phyloP scores from a whole-genome alignment of 257 asterid genomes.

The Coffea canephora region DNA sequence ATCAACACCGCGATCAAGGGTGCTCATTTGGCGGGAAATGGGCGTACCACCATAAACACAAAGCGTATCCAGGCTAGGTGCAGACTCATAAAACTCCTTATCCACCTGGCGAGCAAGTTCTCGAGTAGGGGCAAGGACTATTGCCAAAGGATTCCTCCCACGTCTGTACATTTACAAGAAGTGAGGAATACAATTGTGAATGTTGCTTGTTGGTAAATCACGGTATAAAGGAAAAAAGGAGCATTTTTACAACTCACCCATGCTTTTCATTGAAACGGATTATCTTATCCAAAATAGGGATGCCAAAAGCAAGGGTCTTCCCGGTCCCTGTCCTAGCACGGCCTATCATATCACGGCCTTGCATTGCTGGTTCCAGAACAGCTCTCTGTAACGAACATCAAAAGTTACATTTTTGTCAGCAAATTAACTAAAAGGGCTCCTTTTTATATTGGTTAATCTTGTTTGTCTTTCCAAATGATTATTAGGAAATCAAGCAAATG shows the following conservation, averaged over 20 bases:
- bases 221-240: background rate
- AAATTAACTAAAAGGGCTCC: background rate
- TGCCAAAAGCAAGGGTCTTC: slow-evolving; percentile 85
- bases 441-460: too few relatives aligned
- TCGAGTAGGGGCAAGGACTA: slow-evolving; percentile 88
- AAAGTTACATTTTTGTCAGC: background rate
- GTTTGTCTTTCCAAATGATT: too few relatives aligned
- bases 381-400: slow-evolving; percentile 48
- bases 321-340: slow-evolving; percentile 97
- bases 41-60: slow-evolving; percentile 95
- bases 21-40: slow-evolving; percentile 70
- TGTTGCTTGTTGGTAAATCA: background rate
- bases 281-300: slow-evolving; percentile 73
- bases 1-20: slow-evolving; percentile 83
- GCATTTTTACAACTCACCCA: slow-evolving; percentile 48
- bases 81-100: slow-evolving; percentile 78
- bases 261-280: slow-evolving; percentile 62
- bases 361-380: slow-evolving; percentile 87
- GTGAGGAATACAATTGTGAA: background rate
- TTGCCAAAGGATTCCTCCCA: slow-evolving; percentile 78
- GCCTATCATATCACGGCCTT: slow-evolving; percentile 92
- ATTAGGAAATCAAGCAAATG: too few relatives aligned
- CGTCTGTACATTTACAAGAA: slow-evolving; percentile 38
- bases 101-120: slow-evolving; percentile 95
- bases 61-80: slow-evolving; percentile 64